Evolutionary conservation across 192 early-diverging fungal species (phyloP).

Genomic region (Haplosporangium gracile): DNA sequence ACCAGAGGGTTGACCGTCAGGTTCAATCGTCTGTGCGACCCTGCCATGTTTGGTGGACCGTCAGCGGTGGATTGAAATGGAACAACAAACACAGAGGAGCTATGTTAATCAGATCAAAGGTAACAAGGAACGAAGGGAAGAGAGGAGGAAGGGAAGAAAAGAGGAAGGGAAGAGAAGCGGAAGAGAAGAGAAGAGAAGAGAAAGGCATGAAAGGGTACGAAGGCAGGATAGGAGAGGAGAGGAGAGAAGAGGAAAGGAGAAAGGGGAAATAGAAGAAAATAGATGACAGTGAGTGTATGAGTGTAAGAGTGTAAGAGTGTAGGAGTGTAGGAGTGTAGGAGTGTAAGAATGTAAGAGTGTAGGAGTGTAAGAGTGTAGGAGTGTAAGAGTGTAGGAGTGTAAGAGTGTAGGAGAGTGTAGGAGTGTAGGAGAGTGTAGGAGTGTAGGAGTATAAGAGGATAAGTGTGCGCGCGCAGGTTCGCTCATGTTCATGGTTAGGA

Average conservation of each 20-base stretch:
- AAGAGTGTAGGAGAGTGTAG: no score
- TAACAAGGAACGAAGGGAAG: neutral
- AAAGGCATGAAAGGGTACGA: neutral
- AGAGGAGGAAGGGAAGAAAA: neutral
- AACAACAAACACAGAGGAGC: neutral
- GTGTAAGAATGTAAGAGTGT: no score
- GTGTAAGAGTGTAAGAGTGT: no score
- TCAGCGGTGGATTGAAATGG: neutral
- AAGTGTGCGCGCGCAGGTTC: neutral
- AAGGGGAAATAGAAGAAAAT: neutral
- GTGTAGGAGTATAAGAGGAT: no score
- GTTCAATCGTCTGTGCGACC: constrained; percentile 2
- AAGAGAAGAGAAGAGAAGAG: neutral
- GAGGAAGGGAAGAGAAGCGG: neutral
- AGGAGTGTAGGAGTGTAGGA: no score
- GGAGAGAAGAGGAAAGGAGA: neutral
- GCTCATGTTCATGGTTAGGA: neutral
- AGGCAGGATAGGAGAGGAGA: neutral
- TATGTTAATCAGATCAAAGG: neutral
- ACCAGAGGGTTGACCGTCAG: neutral
- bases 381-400: no score
- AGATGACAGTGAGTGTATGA: neutral
- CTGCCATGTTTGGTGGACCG: neutral
- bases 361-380: no score
- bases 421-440: no score